Base-by-base conservation (phyloP, 805 yeast genomes). In the Jamesozyma gamospora region DNA sequence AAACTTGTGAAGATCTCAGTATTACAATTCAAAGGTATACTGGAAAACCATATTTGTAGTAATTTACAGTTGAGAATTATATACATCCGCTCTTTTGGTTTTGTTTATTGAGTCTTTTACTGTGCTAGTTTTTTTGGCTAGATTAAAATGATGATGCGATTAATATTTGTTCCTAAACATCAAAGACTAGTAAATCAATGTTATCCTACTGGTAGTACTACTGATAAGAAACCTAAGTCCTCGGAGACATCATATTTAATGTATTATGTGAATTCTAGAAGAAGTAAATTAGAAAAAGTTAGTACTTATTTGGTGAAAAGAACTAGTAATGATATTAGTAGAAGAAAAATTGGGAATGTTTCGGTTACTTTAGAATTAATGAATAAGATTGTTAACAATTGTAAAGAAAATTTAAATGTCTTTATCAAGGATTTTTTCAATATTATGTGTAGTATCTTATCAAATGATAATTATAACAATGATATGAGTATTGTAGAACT, bases 171-270 rank as follows among this genome's bases (percentile, higher is more conserved):
- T 34, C 83, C 95, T 2, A 88, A 90, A 58, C 97, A 88, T 60
- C 96, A 88, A 62, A 79, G 84, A 54, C 70, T 88, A 53, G 83
- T 92, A 29, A 72, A 82, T 37, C 95, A 85, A 60, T 92, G 97
- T 66, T 90, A 90, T 59, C 97, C 95, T 5, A 74, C 92, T 2
- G 96, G 96, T 2, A 72, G 86, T 44, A 80, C 78, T 7, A 72
- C 73, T 5, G 97, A 88, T 54, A 88, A 88, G 64, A 80, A 82
- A 52, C 95, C 98, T 13, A 88, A 90, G 58, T 77, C 94, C 2
- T 85, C 94, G 16, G 97, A 92, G 58, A 70, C 94, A 35, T 81
- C 94, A 43, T 86, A 87, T 56, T 69, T 90, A 49, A 64, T 90
- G 26, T 90, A 82, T 66, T 90, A 90, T 59, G 95, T 95, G 16